Base-by-base conservation (phyloP, 805 yeast genomes). In the Kodamaea laetipori region DNA sequence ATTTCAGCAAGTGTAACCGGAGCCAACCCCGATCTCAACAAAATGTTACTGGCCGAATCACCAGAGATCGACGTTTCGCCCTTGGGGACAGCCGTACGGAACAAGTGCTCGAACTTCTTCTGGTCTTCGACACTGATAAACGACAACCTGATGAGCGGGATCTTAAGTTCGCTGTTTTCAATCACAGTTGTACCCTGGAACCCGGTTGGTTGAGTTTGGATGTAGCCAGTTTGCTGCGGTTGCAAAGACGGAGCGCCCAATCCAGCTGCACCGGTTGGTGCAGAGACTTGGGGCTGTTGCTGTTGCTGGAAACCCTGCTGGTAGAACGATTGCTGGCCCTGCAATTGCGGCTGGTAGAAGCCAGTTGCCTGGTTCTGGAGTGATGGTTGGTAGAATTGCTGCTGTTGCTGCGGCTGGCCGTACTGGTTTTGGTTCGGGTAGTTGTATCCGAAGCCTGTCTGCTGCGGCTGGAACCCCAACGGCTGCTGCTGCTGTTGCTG, bases 41-140 rank as follows among this genome's bases (percentile, higher is more conserved):
- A 72, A 47, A 92, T 83, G 48, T 81, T 82, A 53, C 90, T 80
- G 11, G 96, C 95, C 4, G 84, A 71, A 36, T 80, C 83, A 8
- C 92, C 90, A 34, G 76, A 69, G 42, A 86, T 78, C 3, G 88
- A 74, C 48, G 69, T 79, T 49, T 84, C 90, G n/a, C 85, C 84
- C 13, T 71, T 67, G 15, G 83, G 77, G 19, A 90, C 92, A 16
- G 90, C 84, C 15, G 88, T 76, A 52, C 92, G 72, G 62, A 92
- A 92, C 53, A 92, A 71, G 54, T 82, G 82, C 64, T 89, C 97
- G 59, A 86, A 92, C 61, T 87, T 85, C 46, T 78, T 77, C 68
- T 92, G 98, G 61, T 92, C 97, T 25, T 78, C 80, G 17, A 86
- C 84, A 3, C 95, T 81, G 49, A 92, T 80, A 60, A 92, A 92